Base-by-base conservation (phyloP, 2,329 filamentous ascomycete genomes). In the Ustulina deusta region DNA sequence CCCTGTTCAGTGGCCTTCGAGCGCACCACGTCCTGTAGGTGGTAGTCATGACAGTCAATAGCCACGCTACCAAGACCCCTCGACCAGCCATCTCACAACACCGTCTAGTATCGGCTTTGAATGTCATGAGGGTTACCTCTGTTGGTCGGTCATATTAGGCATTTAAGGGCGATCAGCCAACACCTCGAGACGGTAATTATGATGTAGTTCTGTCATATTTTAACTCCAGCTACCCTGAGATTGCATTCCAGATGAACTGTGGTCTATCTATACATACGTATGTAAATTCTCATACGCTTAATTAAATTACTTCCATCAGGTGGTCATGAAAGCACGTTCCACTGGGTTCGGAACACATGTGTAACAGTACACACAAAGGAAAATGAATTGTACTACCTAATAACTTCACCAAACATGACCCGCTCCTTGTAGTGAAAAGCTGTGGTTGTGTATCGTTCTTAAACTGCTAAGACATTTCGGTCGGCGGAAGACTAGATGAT, bases 401-500 rank as follows among this genome's bases (percentile, higher is more conserved):
- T 25, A 60, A 66, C 52, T 62, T 54, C 62, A 49, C 51, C 57
- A 58, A 65, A 42, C n/a, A 65, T 20, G 44, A 22, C 38, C 56
- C 38, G 61, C 58, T 60, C 29, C 40, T 51, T 49, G 38, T 49
- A 51, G 48, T 49, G 42, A 55, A 32, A 66, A 49, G 59, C 32
- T 54, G 49, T 25, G 44, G 11, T 54, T 63, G 22, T 52, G 56
- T 25, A 34, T 27, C 60, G 20, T 51, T 59, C 44, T 61, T 58
- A 17, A 59, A 29, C 25, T 48, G 54, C 46, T 15, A 38, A 54
- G 42, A 66, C 15, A 51, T 52, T 51, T 61, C 46, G 52, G 61
- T 51, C 29, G 64, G 20, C 27, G 10, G 67, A 73, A 72, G 69
- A 74, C 76, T 77, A 76, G 64, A 76, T 73, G 67, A 78, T 78